phyloP scores from a whole-genome alignment of 306 rosid species.

The Phaseolus lunatus region DNA sequence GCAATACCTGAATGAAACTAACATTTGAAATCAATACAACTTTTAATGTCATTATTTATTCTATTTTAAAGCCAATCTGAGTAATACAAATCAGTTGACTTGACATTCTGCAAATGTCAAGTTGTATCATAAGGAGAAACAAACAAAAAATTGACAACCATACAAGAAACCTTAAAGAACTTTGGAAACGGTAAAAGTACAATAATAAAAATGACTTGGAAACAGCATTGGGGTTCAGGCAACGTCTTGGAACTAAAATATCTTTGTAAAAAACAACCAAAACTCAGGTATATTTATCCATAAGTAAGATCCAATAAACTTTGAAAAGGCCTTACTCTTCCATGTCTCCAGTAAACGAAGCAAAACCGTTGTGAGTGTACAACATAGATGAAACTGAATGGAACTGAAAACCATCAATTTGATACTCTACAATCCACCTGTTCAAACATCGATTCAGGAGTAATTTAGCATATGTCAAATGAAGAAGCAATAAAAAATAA shows the following conservation, averaged over 20 bases:
- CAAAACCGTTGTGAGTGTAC: conserved; percentile 96
- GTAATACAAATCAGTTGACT: conserved; percentile 11
- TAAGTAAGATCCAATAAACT: conserved; percentile 33
- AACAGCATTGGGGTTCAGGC: conserved; percentile 19
- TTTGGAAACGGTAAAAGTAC: conserved; percentile 16
- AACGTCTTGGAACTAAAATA: conserved; percentile 30
- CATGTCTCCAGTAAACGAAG: conserved; percentile 93
- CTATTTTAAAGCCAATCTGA: conserved; percentile 24
- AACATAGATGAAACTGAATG: conserved; percentile 96
- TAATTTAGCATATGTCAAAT: conserved; percentile 42
- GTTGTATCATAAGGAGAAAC: conserved; percentile 30
- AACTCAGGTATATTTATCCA: conserved; percentile 7
- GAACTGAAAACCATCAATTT: conserved; percentile 89
- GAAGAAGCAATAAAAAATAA: conserved; percentile 7
- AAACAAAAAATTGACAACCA: conserved; percentile 17
- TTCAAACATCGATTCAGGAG: conserved; percentile 46
- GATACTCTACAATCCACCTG: conserved; percentile 97
- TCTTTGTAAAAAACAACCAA: conserved; percentile 36
- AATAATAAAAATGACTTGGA: background rate
- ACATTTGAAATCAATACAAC: conserved; percentile 34
- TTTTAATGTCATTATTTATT: conserved; percentile 17
- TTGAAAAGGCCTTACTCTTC: conserved; percentile 81
- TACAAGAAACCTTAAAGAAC: conserved; percentile 31
- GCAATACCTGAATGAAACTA: conserved; percentile 72
- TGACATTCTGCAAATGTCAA: conserved; percentile 16